These are phyloP conservation scores for Clarireedia monteithiana DNA, from an alignment of 2,329 filamentous ascomycete genomes.

Conservation along the genomic window DNA sequence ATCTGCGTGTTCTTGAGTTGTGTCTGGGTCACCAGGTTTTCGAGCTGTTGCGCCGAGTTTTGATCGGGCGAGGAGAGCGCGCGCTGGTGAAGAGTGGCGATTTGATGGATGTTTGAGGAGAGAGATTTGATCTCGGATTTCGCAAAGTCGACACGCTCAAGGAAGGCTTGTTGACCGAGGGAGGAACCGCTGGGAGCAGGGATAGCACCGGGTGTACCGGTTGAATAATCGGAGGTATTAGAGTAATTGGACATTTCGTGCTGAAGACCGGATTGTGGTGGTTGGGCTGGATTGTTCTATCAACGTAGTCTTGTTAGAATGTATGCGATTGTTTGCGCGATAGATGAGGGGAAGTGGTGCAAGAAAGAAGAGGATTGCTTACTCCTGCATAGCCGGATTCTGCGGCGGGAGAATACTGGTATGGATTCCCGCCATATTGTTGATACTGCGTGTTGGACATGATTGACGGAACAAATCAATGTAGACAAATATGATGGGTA, in stretches of 20 bases:
- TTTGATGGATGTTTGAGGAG: conserved; percentile 57
- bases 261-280: conserved; percentile 11
- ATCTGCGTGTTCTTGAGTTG: conserved; percentile 68
- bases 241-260: conserved; percentile 9
- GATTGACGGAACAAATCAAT: conserved; percentile 27
- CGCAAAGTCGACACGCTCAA: conserved; percentile 57
- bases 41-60: conserved; percentile 40
- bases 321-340: not conserved
- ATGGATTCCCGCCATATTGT: conserved; percentile 48
- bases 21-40: conserved; percentile 61
- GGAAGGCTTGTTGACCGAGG: conserved; percentile 60
- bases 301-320: not conserved
- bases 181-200: conserved; percentile 24
- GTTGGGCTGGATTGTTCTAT: conserved; percentile 16
- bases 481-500: conserved; percentile 11
- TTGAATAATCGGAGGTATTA: conserved; percentile 9
- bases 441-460: conserved; percentile 59
- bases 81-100: conserved; percentile 64
- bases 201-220: conserved; percentile 18
- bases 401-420: conserved; percentile 33
- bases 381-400: conserved; percentile 23
- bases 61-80: conserved; percentile 59
- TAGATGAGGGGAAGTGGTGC: not conserved
- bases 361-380: not conserved
- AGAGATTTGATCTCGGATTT: conserved; percentile 62